Evolutionary conservation across 192 early-diverging fungal species (phyloP), one percentile per base, ranked within the genome.

Genomic region (Dimargaris verticillata): DNA sequence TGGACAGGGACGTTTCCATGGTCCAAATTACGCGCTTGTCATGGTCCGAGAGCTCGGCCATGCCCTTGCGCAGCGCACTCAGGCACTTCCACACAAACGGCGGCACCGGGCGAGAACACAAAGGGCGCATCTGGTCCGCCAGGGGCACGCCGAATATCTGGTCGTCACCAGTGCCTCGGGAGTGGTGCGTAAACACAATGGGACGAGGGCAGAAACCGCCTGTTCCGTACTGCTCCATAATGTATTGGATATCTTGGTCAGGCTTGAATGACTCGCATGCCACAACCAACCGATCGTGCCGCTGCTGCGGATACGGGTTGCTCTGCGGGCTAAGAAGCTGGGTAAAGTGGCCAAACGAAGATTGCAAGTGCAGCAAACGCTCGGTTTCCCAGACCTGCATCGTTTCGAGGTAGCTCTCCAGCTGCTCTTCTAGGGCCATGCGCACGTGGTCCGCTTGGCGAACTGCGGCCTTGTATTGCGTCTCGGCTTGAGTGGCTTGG

Each of bases 61-160:
- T 63, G 41, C 48, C 71, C 70, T 85, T 79, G 49, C 71, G 62
- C 49, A 88, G 78, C 6, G 74, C 70, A 45, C 75, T 78, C 45
- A 88, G 66, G 13, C 77, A 71, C 66, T 79, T 77, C 47, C 73
- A 72, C 0, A 83, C 74, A 42, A 88, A 70, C 50, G 78, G 67
- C 26, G 86, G 86, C 7, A 83, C 76, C 55, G 68, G 71, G 62
- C 78, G 76, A 28, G 77, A 70, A 38, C 76, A 76, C 26, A 80
- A 73, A n/a, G n/a, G n/a, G 54, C 79, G 70, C 25, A 77, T 74
- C 53, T 82, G 76, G 62, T 85, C 82, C 22, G 81, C 83, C 49
- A 88, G 78, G 20, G 81, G 67, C 48, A 88, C 83, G 17, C 84
- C 86, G 74, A 88, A 88, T 26, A 83, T 72, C 74, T 88, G 86